Base-by-base conservation (phyloP, 805 yeast genomes). In the Cyberlindnera saturnus region DNA sequence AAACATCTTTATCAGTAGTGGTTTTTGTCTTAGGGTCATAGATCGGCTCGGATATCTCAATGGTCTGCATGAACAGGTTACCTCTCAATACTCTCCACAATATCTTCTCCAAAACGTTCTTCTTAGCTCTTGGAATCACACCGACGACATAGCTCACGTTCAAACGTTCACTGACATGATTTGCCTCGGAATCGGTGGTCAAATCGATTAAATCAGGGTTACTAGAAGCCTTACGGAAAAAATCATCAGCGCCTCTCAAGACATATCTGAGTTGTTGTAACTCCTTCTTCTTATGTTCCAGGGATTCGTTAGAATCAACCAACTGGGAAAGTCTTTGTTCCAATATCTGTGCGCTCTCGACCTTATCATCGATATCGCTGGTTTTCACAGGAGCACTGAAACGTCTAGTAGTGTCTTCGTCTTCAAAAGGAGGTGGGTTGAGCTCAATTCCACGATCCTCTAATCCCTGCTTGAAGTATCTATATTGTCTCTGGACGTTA, bases 21-120 rank as follows among this genome's bases (percentile, higher is more conserved):
- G 71, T 68, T 48, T 77, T 76, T 23, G 81, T 52, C 60, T 78
- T 75, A 41, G 77, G 66, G 55, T 88, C 96, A 59, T 76, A 81
- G 44, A 90, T 67, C 28, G 82, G 78, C 55, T 83, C 86, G 5
- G 76, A 73, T 49, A 91, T 79, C 56, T 85, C 95, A 46, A 77
- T 75, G 43, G 84, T 74, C 51, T 82, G 81, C 61, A 89, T 76
- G 56, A 76, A 85, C 53, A 95, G 70, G 64, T 93, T 93, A 60
- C 99, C 99, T 64, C 99, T 80, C 51, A 91, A 74, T 14, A 86
- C 81, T 65, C 99, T 77, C 97, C 98, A 95, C 41, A 89, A 69
- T 43, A 93, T 87, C 57, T 82, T 86, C 59, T 89, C 89, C 51
- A 93, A 70, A 4, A 84, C 70, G 17, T 72, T 74, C 30, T 86